phyloP scores from a whole-genome alignment of 129 eudicot genomes.

The Daucus carota region DH1_v3.0 NC_030385.2:44349501-44350000 shows the following conservation, averaged over 20 bases:
- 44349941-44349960: neutral
- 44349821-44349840: constrained; percentile 18
- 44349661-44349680: neutral
- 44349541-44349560: too few relatives aligned
- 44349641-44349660: neutral
- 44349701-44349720: constrained; percentile 43
- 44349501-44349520: too few relatives aligned
- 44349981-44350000: neutral
- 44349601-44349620: too few relatives aligned
- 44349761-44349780: constrained; percentile 4
- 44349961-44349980: too few relatives aligned
- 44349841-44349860: constrained; percentile 19
- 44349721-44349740: constrained; percentile 18
- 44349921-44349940: neutral
- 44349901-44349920: neutral
- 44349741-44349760: constrained; percentile 1
- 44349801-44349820: constrained; percentile 20
- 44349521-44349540: too few relatives aligned
- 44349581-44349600: neutral
- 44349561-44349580: too few relatives aligned
- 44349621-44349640: too few relatives aligned
- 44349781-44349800: constrained; percentile 9
- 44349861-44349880: constrained; percentile 38
- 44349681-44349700: constrained; percentile 26
- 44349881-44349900: constrained; percentile 23